Conservation (phyloP, 306 rosid species). For the Trifolium subterraneum region DNA sequence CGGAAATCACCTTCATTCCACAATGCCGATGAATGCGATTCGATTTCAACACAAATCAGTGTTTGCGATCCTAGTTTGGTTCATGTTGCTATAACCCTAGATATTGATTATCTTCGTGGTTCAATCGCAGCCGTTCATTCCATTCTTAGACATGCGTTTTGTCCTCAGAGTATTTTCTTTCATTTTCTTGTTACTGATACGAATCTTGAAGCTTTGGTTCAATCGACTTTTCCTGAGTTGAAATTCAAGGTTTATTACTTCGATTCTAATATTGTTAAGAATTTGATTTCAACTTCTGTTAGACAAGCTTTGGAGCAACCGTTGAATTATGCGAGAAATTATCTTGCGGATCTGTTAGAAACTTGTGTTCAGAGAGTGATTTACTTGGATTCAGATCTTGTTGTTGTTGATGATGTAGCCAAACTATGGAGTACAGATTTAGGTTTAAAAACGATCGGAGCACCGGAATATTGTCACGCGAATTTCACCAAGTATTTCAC, state of each 20-base stretch:
- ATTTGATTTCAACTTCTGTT: constrained; percentile 72
- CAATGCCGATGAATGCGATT: constrained; percentile 65
- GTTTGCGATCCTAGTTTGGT: constrained; percentile 68
- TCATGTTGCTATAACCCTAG: constrained; percentile 80
- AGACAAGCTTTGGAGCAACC: constrained; percentile 84
- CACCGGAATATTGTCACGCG: constrained; percentile 84
- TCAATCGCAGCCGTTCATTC: constrained; percentile 86
- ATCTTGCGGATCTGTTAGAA: constrained; percentile 69
- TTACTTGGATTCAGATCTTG: constrained; percentile 75
- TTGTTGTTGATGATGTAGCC: constrained; percentile 65
- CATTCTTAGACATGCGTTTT: constrained; percentile 60
- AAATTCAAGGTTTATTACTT: constrained; percentile 76
- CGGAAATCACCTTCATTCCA: constrained; percentile 56
- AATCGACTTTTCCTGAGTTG: constrained; percentile 70
- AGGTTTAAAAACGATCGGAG: constrained; percentile 60
- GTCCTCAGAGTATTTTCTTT: constrained; percentile 72
- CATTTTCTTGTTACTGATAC: constrained; percentile 71
- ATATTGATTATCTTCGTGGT: constrained; percentile 79
- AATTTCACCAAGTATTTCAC: constrained; percentile 76
- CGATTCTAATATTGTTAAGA: constrained; percentile 58
- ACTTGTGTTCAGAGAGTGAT: constrained; percentile 67
- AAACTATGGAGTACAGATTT: constrained; percentile 67
- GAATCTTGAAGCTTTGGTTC: constrained; percentile 56
- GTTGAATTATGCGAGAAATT: constrained; percentile 75
- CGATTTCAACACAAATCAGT: constrained; percentile 16